A percentile compares a stretch with the other conserved stretches of the same genome.
Conservation (phyloP, 2,329 filamentous ascomycete species). For the Blastomyces silverae region DNA sequence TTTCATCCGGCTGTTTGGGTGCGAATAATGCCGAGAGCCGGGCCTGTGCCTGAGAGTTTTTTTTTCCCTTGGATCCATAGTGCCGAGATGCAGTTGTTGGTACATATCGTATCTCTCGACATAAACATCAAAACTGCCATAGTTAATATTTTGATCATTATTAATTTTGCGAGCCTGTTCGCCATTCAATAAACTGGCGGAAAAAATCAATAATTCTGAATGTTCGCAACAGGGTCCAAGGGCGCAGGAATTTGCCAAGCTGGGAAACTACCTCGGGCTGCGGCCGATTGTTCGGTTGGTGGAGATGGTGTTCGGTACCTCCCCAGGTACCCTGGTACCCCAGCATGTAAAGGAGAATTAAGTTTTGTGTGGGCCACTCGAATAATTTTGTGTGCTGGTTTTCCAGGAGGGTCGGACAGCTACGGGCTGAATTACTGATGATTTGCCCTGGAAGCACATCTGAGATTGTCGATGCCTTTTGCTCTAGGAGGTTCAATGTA, state of each 20-base stretch:
- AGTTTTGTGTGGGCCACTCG: not conserved
- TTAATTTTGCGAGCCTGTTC: not conserved
- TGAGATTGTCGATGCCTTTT: not conserved
- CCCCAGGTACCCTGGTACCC: not conserved
- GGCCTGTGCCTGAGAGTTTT: not conserved
- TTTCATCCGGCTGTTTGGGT: not conserved
- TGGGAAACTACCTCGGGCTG: not conserved
- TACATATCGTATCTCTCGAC: too few relatives aligned
- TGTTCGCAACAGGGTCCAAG: not conserved
- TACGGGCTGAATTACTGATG: not conserved
- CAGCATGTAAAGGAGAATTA: not conserved
- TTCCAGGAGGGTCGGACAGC: not conserved
- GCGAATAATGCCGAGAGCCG: constrained; percentile 14
- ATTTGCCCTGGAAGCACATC: too few relatives aligned
- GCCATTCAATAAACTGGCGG: not conserved
- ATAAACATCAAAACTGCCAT: not conserved
- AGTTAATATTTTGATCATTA: not conserved
- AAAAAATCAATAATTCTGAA: not conserved
- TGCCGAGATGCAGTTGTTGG: too few relatives aligned
- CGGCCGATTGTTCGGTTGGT: not conserved
- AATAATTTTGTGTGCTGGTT: not conserved
- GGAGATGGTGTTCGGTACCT: not conserved
- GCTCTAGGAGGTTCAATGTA: not conserved
- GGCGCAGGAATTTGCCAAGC: not conserved
- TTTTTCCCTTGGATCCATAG: not conserved